Conservation (phyloP, 1,284 basidiomycete genomes). For the Cutaneotrichosporon daszewskae region DNA sequence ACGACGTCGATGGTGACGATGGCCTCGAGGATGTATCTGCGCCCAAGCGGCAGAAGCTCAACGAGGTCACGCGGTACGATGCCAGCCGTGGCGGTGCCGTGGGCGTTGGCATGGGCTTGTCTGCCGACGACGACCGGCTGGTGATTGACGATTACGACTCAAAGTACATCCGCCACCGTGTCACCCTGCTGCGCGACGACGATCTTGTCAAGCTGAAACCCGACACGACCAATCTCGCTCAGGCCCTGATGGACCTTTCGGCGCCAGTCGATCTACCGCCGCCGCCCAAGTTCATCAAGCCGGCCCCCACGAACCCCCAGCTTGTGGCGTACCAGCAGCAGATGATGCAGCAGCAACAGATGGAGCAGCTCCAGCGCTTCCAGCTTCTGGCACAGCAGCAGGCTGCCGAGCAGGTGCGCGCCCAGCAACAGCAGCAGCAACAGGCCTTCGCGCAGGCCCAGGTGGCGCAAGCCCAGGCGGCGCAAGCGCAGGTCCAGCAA, state of each 20-base stretch:
- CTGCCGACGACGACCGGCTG: conserved; percentile 40
- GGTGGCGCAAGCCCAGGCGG: conserved; percentile 6
- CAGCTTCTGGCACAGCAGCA: conserved; percentile 38
- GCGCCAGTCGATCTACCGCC: conserved; percentile 39
- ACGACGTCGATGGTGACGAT: conserved; percentile 23
- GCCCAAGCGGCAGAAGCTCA: conserved; percentile 27
- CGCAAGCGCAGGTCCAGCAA: conserved; percentile 10
- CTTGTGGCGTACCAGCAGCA: conserved; percentile 25
- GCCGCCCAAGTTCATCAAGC: conserved; percentile 40
- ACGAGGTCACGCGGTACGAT: conserved; percentile 45
- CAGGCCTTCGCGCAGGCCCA: conserved; percentile 15
- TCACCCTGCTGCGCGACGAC: conserved; percentile 33
- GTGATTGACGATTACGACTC: conserved; percentile 47
- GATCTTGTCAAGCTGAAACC: conserved; percentile 40
- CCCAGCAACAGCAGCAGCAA: conserved; percentile 28
- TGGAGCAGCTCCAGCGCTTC: conserved; percentile 38
- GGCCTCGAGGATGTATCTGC: conserved; percentile 6
- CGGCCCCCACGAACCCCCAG: conserved; percentile 30
- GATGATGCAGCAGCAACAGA: conserved; percentile 36
- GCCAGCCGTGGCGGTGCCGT: conserved; percentile 36
- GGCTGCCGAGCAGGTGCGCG: conserved; percentile 23
- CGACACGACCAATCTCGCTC: conserved; percentile 27
- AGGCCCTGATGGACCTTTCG: conserved; percentile 28
- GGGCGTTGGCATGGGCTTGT: conserved; percentile 46
- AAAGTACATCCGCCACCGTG: conserved; percentile 42